Conservation (phyloP, 2,329 filamentous ascomycete genomes). For the Rhynchosporium agropyri region DNA sequence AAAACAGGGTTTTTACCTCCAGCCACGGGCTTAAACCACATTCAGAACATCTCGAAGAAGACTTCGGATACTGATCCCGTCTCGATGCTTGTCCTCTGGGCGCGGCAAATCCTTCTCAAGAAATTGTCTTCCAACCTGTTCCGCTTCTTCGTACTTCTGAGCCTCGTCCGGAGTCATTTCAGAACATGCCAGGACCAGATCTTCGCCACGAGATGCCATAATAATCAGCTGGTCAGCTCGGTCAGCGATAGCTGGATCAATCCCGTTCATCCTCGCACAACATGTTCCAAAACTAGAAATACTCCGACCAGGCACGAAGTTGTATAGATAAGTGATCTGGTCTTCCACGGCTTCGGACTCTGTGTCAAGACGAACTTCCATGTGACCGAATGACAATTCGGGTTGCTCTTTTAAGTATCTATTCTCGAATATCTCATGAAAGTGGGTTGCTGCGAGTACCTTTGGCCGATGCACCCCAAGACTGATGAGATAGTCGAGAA, state of each 20-base stretch:
- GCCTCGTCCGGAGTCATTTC: constrained; percentile 65
- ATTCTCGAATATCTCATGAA: constrained; percentile 72
- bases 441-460: constrained; percentile 64
- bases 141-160: constrained; percentile 68
- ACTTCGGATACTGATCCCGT: constrained; percentile 34
- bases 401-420: constrained; percentile 55
- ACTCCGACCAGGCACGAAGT: constrained; percentile 66
- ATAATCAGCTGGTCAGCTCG: constrained; percentile 75
- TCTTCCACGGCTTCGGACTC: constrained; percentile 55
- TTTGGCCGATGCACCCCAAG: constrained; percentile 54
- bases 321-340: constrained; percentile 76
- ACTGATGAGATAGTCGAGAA: constrained; percentile 58
- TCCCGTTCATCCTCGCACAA: constrained; percentile 86
- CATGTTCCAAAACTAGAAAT: constrained; percentile 81
- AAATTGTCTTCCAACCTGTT: constrained; percentile 61
- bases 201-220: constrained; percentile 71
- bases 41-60: constrained; percentile 38
- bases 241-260: constrained; percentile 70
- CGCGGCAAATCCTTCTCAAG: constrained; percentile 46
- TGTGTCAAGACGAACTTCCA: constrained; percentile 67
- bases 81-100: constrained; percentile 24
- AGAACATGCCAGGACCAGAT: constrained; percentile 73
- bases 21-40: constrained; percentile 20
- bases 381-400: constrained; percentile 64
- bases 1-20: constrained; percentile 25